phyloP scores from a whole-genome alignment of 2,329 filamentous ascomycete genomes.

The Hymenoscyphus infarciens region DNA sequence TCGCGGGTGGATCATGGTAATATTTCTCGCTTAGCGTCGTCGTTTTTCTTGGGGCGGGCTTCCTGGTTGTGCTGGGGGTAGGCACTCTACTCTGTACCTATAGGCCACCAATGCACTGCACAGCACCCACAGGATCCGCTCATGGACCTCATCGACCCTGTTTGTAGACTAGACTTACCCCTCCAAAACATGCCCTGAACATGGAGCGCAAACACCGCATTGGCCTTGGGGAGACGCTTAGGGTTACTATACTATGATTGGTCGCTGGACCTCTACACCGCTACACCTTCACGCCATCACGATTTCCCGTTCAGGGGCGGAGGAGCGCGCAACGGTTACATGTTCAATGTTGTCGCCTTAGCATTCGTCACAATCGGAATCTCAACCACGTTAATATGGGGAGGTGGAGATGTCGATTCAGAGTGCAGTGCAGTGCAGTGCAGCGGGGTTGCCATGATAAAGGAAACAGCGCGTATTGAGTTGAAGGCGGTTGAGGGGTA shows the following conservation, averaged over 20 bases:
- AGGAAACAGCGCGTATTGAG: background rate
- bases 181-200: background rate
- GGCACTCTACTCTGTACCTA: too few relatives aligned
- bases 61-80: background rate
- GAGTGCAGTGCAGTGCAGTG: too few relatives aligned
- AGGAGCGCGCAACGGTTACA: background rate
- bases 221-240: too few relatives aligned
- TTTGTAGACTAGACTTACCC: too few relatives aligned
- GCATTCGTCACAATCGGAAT: slow-evolving; percentile 2
- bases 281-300: slow-evolving; percentile 1
- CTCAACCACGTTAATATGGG: background rate
- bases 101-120: background rate
- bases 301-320: background rate
- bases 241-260: too few relatives aligned
- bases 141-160: too few relatives aligned
- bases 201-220: background rate
- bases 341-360: background rate
- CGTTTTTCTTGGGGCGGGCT: background rate
- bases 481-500: background rate
- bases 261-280: background rate
- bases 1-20: slow-evolving; percentile 13
- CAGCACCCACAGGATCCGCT: background rate
- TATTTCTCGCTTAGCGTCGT: slow-evolving; percentile 23
- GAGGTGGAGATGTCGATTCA: background rate
- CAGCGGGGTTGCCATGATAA: background rate